Percentiles rank a stretch among this genome's conserved stretches.
Conservation (phyloP, 805 yeast genomes). For the Lipomyces starkeyi region DNA sequence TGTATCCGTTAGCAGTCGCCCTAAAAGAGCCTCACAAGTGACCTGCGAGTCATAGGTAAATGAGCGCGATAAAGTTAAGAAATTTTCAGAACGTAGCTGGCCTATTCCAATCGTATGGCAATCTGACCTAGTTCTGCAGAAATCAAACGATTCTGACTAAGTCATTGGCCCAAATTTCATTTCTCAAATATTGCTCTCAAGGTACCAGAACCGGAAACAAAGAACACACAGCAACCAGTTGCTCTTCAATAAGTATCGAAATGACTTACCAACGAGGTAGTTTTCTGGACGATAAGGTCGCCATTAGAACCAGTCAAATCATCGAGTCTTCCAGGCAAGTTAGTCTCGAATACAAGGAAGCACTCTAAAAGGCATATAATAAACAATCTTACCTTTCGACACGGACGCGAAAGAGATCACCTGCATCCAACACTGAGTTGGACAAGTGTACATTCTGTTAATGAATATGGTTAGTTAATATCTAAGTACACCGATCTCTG, state of each 20-base stretch:
- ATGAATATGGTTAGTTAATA: not conserved
- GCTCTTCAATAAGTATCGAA: not conserved
- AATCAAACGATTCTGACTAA: too few species aligned
- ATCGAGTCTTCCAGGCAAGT: not conserved
- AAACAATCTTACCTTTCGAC: not conserved
- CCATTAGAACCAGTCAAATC: constrained; percentile 1
- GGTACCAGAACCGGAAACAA: not conserved
- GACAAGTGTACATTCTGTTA: not conserved
- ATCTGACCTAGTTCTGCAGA: not conserved
- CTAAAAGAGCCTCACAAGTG: not conserved
- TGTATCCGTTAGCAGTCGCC: not conserved
- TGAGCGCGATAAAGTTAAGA: not conserved
- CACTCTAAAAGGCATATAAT: not conserved
- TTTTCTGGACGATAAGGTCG: constrained; percentile 2
- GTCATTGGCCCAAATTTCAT: too few species aligned
- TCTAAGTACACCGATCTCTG: not conserved
- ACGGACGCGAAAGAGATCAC: constrained; percentile 1
- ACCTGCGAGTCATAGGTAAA: not conserved
- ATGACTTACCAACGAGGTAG: constrained; percentile 6
- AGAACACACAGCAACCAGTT: not conserved
- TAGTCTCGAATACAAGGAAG: not conserved
- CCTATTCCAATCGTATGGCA: not conserved
- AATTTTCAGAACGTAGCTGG: too few species aligned
- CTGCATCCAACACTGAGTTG: not conserved
- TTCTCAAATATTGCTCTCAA: not conserved